Evolutionary conservation across 108 stramenopile genomes (phyloP).

Genomic region (Epipyxis sp.): DNA sequence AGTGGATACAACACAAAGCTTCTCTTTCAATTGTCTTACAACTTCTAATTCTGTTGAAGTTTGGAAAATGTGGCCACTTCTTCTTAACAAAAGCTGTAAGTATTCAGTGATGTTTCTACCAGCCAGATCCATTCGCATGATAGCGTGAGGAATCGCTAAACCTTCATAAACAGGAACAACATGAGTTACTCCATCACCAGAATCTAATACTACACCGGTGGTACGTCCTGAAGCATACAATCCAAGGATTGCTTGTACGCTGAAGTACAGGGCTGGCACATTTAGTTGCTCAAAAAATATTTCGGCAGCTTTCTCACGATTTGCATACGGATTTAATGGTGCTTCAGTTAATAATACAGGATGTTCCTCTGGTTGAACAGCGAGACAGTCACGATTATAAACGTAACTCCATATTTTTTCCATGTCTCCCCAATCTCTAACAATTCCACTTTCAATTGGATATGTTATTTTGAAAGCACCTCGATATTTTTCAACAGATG

Average conservation of each 20-base stretch:
- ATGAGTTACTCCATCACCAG: slow-evolving; percentile 92
- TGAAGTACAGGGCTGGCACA: slow-evolving; percentile 82
- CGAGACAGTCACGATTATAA: slow-evolving; percentile 67
- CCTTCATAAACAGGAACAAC: slow-evolving; percentile 97
- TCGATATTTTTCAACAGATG: slow-evolving; percentile 83
- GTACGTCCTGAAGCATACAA: slow-evolving; percentile 92
- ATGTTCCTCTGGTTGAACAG: slow-evolving; percentile 80
- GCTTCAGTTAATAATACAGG: slow-evolving; percentile 92
- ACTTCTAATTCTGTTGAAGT: slow-evolving; percentile 88
- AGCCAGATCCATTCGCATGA: slow-evolving; percentile 81
- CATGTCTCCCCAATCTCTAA: slow-evolving; percentile 88
- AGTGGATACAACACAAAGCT: slow-evolving; percentile 75
- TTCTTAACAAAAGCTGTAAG: slow-evolving; percentile 76
- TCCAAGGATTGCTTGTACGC: slow-evolving; percentile 78
- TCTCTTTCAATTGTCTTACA: slow-evolving; percentile 86
- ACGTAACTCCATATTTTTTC: slow-evolving; percentile 82
- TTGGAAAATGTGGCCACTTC: slow-evolving; percentile 75
- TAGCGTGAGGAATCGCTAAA: slow-evolving; percentile 87
- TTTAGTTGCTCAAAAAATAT: slow-evolving; percentile 89
- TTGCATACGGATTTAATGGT: slow-evolving; percentile 79
- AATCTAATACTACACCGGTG: slow-evolving; percentile 94
- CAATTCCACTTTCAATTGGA: slow-evolving; percentile 84
- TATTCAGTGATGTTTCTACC: slow-evolving; percentile 89
- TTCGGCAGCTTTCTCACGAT: slow-evolving; percentile 82
- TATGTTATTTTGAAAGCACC: slow-evolving; percentile 81